Conservation (phyloP, 345 rosid species). For the Lepidium sativum region DNA sequence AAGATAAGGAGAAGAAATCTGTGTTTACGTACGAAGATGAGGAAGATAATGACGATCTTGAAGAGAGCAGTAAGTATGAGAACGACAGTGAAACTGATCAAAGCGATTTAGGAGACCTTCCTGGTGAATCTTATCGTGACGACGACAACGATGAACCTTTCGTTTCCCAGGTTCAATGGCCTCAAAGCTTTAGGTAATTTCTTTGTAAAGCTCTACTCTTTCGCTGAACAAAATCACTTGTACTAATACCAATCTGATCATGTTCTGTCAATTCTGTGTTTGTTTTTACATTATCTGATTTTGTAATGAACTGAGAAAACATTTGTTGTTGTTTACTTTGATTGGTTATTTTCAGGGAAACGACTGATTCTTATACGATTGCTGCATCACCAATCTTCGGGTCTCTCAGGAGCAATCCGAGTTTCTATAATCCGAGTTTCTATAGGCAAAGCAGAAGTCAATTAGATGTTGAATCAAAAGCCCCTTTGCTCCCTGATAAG, state of each 20-base stretch:
- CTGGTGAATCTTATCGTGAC: constrained; percentile 14
- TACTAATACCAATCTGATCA: neutral
- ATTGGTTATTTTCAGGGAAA: constrained; percentile 41
- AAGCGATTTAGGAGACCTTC: constrained; percentile 27
- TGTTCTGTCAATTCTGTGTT: neutral
- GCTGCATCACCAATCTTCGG: constrained; percentile 64
- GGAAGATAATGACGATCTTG: constrained; percentile 31
- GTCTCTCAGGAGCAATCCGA: constrained; percentile 30
- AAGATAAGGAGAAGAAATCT: constrained; percentile 17
- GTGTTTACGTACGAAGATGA: constrained; percentile 37
- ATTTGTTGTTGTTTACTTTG: neutral
- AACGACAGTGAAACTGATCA: constrained; percentile 19
- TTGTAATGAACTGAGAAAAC: too few species aligned
- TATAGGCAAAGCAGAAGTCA: constrained; percentile 33
- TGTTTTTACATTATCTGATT: neutral
- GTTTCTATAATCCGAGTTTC: constrained; percentile 28
- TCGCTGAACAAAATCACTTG: too few species aligned
- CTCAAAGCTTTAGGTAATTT: constrained; percentile 61
- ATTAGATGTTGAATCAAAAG: constrained; percentile 42
- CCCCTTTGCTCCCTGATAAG: constrained; percentile 48
- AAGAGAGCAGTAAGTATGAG: constrained; percentile 31
- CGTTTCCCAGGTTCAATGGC: constrained; percentile 63
- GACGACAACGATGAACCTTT: constrained; percentile 26
- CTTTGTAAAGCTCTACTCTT: neutral
- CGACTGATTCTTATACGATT: constrained; percentile 71